Evolutionary conservation across 306 rosid species (phyloP).

Genomic region (Begonia masoniana): DNA sequence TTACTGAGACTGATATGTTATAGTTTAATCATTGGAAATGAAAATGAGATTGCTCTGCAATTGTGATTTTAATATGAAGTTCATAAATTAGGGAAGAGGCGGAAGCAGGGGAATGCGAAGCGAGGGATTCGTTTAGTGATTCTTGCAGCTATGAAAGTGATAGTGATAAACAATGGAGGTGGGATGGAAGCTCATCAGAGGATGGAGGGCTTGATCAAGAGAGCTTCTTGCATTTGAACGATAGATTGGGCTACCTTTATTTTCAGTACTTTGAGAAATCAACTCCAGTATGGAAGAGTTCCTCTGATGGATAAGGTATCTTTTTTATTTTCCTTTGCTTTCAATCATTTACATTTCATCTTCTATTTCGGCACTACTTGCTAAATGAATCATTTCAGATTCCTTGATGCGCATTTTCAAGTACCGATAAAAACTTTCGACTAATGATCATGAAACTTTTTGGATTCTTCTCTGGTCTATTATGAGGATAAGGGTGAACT

Average conservation of each 20-base stretch:
- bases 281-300: slow-evolving; percentile 86
- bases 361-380: neutral
- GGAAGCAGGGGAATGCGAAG: slow-evolving; percentile 66
- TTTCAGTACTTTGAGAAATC: slow-evolving; percentile 85
- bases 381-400: neutral
- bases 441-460: neutral
- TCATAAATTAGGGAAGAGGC: slow-evolving; percentile 48
- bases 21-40: too few species aligned
- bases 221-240: slow-evolving; percentile 30
- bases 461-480: neutral
- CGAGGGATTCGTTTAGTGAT: slow-evolving; percentile 69
- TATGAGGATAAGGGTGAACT: too few species aligned
- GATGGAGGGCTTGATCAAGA: slow-evolving; percentile 80
- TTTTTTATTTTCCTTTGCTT: neutral
- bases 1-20: too few species aligned
- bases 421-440: neutral
- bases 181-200: slow-evolving; percentile 75
- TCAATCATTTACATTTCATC: neutral
- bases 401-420: neutral
- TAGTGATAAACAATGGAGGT: slow-evolving; percentile 70
- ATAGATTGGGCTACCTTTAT: slow-evolving; percentile 63
- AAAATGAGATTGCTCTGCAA: too few species aligned
- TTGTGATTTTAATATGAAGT: too few species aligned
- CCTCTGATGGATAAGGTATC: slow-evolving; percentile 91
- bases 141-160: slow-evolving; percentile 73